Percentiles rank a stretch among this genome's conserved stretches.
phyloP scores from a whole-genome alignment of 176 grass and related monocot species.

The Lolium multiflorum region DNA sequence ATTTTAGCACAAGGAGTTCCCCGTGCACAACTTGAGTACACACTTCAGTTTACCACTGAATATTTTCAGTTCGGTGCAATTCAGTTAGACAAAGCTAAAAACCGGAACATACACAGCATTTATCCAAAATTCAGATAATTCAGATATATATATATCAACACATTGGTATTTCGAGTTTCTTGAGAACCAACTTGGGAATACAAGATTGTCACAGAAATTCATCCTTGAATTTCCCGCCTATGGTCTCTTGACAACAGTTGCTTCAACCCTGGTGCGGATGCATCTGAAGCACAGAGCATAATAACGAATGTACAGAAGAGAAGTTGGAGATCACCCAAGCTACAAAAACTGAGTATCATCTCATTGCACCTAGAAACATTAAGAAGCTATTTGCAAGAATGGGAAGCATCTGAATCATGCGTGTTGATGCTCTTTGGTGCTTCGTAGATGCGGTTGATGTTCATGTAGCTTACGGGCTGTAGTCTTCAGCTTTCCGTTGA shows the following conservation, averaged over 20 bases:
- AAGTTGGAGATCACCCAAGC: conserved; percentile 31
- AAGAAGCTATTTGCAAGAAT: conserved; percentile 1
- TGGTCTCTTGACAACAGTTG: conserved; percentile 13
- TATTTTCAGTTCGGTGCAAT: not conserved
- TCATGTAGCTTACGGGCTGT: not conserved
- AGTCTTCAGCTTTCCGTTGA: conserved; percentile 52
- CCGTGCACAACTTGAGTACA: no score
- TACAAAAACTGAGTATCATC: conserved; percentile 25
- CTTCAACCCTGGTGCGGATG: conserved; percentile 20
- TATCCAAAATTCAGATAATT: not conserved
- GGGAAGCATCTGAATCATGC: conserved; percentile 23
- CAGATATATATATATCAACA: conserved; percentile 16
- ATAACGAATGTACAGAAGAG: conserved; percentile 46
- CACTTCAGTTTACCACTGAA: not conserved
- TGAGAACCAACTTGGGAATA: conserved; percentile 5
- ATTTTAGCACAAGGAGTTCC: not conserved
- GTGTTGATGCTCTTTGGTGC: conserved; percentile 3
- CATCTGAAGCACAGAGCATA: conserved; percentile 55
- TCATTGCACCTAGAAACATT: conserved; percentile 7
- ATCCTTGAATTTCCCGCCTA: conserved; percentile 46
- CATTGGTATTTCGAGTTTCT: conserved; percentile 3
- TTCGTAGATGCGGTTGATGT: not conserved
- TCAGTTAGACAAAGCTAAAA: not conserved
- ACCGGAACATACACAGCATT: not conserved
- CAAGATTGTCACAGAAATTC: conserved; percentile 51